phyloP scores from a whole-genome alignment of 2,329 filamentous ascomycete species.

The Coniochaeta hoffmannii region DNA sequence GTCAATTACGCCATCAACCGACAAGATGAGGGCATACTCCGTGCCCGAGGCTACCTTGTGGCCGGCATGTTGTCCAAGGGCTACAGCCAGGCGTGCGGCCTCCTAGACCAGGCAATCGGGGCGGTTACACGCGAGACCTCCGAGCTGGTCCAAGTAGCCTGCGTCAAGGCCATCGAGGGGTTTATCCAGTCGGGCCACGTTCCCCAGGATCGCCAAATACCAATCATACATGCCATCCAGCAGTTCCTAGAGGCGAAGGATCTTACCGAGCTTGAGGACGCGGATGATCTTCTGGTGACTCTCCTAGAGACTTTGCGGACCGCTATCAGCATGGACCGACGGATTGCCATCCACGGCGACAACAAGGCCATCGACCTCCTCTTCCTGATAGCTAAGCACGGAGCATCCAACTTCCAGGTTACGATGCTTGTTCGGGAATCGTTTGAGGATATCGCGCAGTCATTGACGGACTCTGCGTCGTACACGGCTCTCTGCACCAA shows the following conservation, averaged over 20 bases:
- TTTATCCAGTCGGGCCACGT: constrained; percentile 49
- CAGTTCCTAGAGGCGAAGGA: constrained; percentile 76
- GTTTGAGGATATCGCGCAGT: constrained; percentile 78
- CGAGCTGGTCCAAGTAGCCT: constrained; percentile 87
- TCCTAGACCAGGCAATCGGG: constrained; percentile 67
- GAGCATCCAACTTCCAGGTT: constrained; percentile 84
- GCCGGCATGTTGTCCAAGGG: constrained; percentile 72
- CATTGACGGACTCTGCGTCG: constrained; percentile 57
- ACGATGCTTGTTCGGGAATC: constrained; percentile 81
- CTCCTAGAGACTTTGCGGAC: constrained; percentile 80
- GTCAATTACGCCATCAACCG: constrained; percentile 69
- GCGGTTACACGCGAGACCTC: constrained; percentile 69
- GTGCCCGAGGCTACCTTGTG: constrained; percentile 80
- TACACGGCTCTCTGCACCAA: constrained; percentile 78
- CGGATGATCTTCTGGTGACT: constrained; percentile 86
- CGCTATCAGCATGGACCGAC: constrained; percentile 72
- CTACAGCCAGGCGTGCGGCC: constrained; percentile 52
- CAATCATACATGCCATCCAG: constrained; percentile 55
- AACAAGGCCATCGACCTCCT: constrained; percentile 73
- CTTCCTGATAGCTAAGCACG: constrained; percentile 82
- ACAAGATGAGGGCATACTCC: constrained; percentile 65
- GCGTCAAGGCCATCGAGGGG: constrained; percentile 76
- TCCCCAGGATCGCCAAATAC: constrained; percentile 47
- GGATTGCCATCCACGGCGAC: constrained; percentile 63
- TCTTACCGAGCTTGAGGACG: constrained; percentile 74